phyloP scores from a whole-genome alignment of 805 yeast species.

The Lipomyces anomalus region DNA sequence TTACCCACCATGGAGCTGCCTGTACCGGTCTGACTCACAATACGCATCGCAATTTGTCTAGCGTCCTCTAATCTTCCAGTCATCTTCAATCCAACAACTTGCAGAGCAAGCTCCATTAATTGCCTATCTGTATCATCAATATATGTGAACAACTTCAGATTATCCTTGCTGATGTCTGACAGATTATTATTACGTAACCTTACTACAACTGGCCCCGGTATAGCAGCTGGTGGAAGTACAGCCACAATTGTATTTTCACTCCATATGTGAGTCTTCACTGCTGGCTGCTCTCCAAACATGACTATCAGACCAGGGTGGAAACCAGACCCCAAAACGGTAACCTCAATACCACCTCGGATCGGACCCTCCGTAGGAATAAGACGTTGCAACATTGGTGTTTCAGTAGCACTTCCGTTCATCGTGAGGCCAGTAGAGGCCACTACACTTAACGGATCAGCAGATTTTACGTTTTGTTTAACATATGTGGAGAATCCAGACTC shows the following conservation, averaged over 20 bases:
- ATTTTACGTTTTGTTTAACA: too few species aligned
- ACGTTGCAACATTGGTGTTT: slow-evolving; percentile 49
- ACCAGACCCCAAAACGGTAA: slow-evolving; percentile 80
- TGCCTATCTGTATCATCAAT: slow-evolving; percentile 94
- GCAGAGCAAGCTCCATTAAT: slow-evolving; percentile 88
- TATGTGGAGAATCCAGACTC: background rate
- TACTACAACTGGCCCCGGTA: slow-evolving; percentile 87
- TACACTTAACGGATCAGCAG: too few species aligned
- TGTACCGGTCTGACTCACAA: slow-evolving; percentile 56
- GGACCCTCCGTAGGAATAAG: slow-evolving; percentile 96
- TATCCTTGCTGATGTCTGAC: slow-evolving; percentile 19
- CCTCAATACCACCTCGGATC: slow-evolving; percentile 91
- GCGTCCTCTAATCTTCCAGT: slow-evolving; percentile 95
- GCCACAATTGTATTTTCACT: slow-evolving; percentile 90
- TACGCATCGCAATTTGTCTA: slow-evolving; percentile 82
- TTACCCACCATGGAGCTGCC: slow-evolving; percentile 4
- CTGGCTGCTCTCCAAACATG: slow-evolving; percentile 61
- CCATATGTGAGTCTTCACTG: slow-evolving; percentile 86
- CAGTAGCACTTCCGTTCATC: too few species aligned
- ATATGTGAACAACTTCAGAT: slow-evolving; percentile 70
- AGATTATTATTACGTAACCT: slow-evolving; percentile 58
- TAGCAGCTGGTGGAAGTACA: slow-evolving; percentile 83
- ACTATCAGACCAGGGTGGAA: slow-evolving; percentile 79
- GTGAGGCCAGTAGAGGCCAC: too few species aligned
- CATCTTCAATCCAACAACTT: slow-evolving; percentile 95